These are phyloP conservation scores for Porodaedalea pini DNA, from an alignment of 1,284 basidiomycete species.

Conservation along the genomic window DNA sequence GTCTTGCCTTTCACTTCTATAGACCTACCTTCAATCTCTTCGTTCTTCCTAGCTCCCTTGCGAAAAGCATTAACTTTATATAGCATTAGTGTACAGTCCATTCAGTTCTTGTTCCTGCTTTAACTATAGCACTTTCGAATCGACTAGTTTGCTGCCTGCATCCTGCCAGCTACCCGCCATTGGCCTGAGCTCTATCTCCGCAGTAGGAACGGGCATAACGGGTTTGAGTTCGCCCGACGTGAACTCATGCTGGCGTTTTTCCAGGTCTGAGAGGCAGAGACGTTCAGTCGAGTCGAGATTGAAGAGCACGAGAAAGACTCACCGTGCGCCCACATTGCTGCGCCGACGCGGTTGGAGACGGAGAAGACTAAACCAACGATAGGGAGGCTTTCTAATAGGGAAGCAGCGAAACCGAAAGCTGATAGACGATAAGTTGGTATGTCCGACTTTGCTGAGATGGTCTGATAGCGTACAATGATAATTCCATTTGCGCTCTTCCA, in stretches of 20 bases:
- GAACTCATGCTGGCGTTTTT: conserved; percentile 66
- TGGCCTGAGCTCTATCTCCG: conserved; percentile 5
- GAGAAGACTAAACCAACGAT: conserved; percentile 77
- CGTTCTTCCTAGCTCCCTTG: neutral
- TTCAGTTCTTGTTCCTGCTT: neutral
- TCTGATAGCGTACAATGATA: conserved; percentile 56
- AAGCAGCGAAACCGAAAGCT: conserved; percentile 82
- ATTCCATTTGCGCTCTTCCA: conserved; percentile 86
- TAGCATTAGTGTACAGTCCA: neutral
- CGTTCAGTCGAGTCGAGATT: neutral
- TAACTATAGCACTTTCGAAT: neutral
- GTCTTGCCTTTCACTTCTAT: neutral
- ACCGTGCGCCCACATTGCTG: conserved; percentile 90
- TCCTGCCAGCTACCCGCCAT: conserved; percentile 18
- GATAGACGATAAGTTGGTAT: neutral
- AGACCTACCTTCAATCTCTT: neutral
- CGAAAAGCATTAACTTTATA: neutral
- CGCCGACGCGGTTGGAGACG: conserved; percentile 81
- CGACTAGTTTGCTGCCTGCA: neutral
- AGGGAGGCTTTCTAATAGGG: conserved; percentile 74
- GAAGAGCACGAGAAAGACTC: conserved; percentile 24
- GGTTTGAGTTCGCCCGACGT: conserved; percentile 16
- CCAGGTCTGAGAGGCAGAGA: conserved; percentile 49
- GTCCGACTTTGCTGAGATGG: conserved; percentile 9
- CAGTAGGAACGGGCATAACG: neutral